phyloP scores from a whole-genome alignment of 106 monocot genomes.

The Cymbidium sinense region DNA sequence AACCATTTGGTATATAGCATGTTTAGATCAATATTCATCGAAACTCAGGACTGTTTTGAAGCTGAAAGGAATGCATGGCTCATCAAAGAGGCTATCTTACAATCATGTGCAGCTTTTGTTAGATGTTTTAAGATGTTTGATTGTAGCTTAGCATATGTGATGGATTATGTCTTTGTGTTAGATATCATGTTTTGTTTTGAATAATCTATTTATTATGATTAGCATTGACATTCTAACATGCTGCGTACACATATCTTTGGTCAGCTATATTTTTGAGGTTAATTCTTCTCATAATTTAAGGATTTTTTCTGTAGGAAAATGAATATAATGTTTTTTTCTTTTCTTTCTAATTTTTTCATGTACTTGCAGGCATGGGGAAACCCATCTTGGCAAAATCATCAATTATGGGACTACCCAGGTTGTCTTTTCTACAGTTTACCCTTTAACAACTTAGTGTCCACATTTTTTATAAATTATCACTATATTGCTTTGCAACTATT shows the following conservation, averaged over 20 bases:
- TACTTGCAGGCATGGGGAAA: conserved; percentile 41
- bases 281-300: background rate
- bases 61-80: background rate
- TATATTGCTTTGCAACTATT: background rate
- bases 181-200: background rate
- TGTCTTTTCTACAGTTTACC: background rate
- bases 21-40: background rate
- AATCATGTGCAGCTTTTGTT: background rate
- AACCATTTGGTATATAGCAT: background rate
- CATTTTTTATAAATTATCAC: background rate
- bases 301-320: background rate
- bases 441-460: background rate
- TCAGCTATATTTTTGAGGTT: background rate
- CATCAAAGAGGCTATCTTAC: background rate
- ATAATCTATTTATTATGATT: background rate
- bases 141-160: background rate
- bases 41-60: background rate
- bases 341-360: conserved; percentile 7
- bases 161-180: background rate
- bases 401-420: conserved; percentile 49
- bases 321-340: background rate
- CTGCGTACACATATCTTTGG: background rate
- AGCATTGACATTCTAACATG: background rate
- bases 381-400: conserved; percentile 35
- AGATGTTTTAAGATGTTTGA: background rate